A percentile compares a stretch with the other conserved stretches of the same genome.
Conservation (phyloP, 352 stramenopile genomes). For the Pythium angustatum region DNA sequence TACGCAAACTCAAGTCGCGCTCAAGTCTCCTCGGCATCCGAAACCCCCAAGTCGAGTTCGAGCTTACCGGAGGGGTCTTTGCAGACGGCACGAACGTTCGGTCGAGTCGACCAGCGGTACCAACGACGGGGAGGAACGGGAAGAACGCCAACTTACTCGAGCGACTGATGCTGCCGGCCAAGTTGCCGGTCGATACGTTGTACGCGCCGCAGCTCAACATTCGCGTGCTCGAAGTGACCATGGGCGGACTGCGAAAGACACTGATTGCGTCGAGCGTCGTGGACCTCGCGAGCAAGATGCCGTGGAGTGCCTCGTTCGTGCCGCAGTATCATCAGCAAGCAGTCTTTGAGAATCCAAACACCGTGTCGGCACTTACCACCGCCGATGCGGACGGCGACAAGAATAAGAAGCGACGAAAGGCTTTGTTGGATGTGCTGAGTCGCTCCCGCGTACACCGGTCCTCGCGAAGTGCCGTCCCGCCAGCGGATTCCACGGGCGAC, state of each 20-base stretch:
- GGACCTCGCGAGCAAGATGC: slow-evolving; percentile 58
- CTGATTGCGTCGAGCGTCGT: slow-evolving; percentile 60
- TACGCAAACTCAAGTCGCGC: slow-evolving; percentile 66
- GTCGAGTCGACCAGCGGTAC: slow-evolving; percentile 35
- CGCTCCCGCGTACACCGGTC: neutral
- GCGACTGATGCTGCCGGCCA: slow-evolving; percentile 44
- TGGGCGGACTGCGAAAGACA: slow-evolving; percentile 59
- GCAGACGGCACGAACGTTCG: slow-evolving; percentile 44
- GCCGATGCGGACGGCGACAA: slow-evolving; percentile 1
- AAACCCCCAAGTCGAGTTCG: slow-evolving; percentile 66
- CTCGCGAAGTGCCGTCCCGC: neutral
- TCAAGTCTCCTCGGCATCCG: slow-evolving; percentile 53
- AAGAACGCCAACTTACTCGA: slow-evolving; percentile 85
- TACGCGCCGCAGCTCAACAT: slow-evolving; percentile 66
- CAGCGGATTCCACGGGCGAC: slow-evolving; percentile 4
- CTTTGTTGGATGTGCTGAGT: neutral
- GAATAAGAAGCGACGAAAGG: neutral
- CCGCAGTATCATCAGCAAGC: slow-evolving; percentile 26
- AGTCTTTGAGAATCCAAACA: slow-evolving; percentile 51
- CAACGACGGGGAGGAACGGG: slow-evolving; percentile 19
- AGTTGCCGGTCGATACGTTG: slow-evolving; percentile 59
- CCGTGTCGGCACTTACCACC: neutral
- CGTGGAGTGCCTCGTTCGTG: slow-evolving; percentile 64
- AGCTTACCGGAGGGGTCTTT: slow-evolving; percentile 58
- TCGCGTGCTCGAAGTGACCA: slow-evolving; percentile 51